Conservation (phyloP, 257 asterid genomes). For the Ocimum tenuiflorum region DNA sequence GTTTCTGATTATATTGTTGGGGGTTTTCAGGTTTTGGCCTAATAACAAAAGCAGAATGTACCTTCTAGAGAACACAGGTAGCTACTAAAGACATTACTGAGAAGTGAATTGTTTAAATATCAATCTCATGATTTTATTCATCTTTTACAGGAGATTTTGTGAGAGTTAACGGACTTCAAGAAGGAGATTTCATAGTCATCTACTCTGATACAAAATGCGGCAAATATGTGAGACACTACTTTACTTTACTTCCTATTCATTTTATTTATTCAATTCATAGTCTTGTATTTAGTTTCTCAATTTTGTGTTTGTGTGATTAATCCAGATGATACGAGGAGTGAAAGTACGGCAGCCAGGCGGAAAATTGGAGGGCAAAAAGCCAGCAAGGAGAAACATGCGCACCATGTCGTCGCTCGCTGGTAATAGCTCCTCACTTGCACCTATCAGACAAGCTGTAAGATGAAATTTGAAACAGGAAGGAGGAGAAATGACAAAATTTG, state of each 20-base stretch:
- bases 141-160: conserved; percentile 47
- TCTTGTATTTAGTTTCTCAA: no score
- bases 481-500: no score
- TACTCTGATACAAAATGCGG: conserved; percentile 62
- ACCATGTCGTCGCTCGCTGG: conserved; percentile 14
- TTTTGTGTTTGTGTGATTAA: no score
- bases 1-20: neutral
- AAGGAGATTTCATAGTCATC: conserved; percentile 61
- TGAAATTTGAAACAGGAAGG: no score
- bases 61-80: conserved; percentile 86
- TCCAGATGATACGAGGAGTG: conserved; percentile 80
- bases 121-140: no score
- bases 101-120: neutral
- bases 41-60: conserved; percentile 95
- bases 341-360: conserved; percentile 62
- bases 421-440: no score
- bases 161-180: conserved; percentile 55
- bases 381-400: conserved; percentile 48
- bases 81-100: no score
- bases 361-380: conserved; percentile 65
- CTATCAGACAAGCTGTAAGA: no score
- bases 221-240: conserved; percentile 60
- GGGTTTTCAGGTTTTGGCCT: conserved; percentile 53
- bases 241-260: no score
- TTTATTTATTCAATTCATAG: no score